These are phyloP conservation scores for Colletotrichum gigasporum DNA, from an alignment of 2,329 filamentous ascomycete species.

Conservation along the genomic window DNA sequence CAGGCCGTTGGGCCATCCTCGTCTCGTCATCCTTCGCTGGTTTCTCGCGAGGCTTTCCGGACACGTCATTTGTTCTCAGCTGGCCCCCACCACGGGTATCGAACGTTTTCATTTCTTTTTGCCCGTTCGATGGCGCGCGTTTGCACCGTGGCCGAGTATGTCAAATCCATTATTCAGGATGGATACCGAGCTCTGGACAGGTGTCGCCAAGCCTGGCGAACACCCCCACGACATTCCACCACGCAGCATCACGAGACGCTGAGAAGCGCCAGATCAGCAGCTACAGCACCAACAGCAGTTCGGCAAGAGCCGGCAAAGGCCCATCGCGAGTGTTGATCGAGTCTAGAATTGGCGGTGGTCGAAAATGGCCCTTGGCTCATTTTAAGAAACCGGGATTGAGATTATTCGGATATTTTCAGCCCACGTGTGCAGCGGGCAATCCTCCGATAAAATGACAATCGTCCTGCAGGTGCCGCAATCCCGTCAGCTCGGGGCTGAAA, in stretches of 20 bases:
- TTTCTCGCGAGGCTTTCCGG: not conserved
- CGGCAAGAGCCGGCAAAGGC: not conserved
- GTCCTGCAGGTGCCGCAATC: slow-evolving; percentile 1
- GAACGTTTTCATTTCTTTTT: not conserved
- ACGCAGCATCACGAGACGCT: not conserved
- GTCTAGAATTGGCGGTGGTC: slow-evolving; percentile 4
- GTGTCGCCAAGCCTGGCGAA: not conserved
- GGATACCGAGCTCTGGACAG: not conserved
- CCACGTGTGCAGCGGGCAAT: slow-evolving; percentile 15
- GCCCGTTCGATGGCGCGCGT: not conserved
- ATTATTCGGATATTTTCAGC: slow-evolving; percentile 20
- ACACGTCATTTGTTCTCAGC: not conserved
- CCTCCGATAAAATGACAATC: slow-evolving; percentile 6
- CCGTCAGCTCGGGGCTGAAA: not conserved
- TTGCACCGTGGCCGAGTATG: not conserved
- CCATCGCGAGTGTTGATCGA: not conserved
- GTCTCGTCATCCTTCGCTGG: not conserved
- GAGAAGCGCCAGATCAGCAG: not conserved
- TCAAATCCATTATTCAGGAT: too few relatives aligned
- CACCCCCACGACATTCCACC: not conserved
- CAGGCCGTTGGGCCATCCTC: not conserved
- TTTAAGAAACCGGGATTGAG: slow-evolving; percentile 10
- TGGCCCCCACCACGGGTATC: not conserved
- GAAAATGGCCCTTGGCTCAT: not conserved
- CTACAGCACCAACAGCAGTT: not conserved